Base-by-base conservation (phyloP, 805 yeast genomes). In the Metschnikowia noctiluminum region DNA sequence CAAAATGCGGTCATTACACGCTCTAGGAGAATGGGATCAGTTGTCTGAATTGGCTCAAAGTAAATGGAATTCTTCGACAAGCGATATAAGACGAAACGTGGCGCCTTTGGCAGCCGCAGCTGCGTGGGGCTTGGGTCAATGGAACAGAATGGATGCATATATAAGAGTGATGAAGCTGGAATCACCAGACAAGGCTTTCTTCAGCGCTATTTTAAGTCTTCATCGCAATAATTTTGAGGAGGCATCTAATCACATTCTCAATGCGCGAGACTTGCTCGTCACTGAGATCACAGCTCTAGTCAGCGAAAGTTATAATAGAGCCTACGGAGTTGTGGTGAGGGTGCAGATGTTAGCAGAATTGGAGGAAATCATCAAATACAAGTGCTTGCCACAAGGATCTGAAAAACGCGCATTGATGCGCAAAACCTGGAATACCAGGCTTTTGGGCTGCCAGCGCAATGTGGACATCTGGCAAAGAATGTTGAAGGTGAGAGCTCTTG, bases 71-170 rank as follows among this genome's bases (percentile, higher is more conserved):
- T 72, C 76, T 30, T 79, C 96, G 0, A 74, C 88, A 1, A 76
- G 83, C 28, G 96, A 89, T 14, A 81, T 82, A 36, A 80, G 84
- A 57, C 75, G 96, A 48, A 81, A 85, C 6, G 90, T 94, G 57
- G 99, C 99, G 1, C 98, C 99, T 0, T 71, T 95, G 46, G 99
- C 98, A 0, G 99, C 99, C 0, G 97, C 98, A 2, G 97, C 99
- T 1, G 89, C 98, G 1, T 94, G 99, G 99, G 97, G 98, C 13
- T 73, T 95, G 38, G 92, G 92, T 1, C 94, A 89, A 62, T 95
- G 99, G 99, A 97, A 90, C 56, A 77, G 88, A 59, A 91, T 95
- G 90, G 97, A 89, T 60, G 80, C 87, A 7, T 94, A 90, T 59
- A 91, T 92, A 48, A 74, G 82, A 55, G 96, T 87, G 1, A 90